A percentile compares a stretch with the other conserved stretches of the same genome.
Evolutionary conservation across 768 basidiomycete genomes (phyloP).

Genomic region (Podaxis sp.): DNA sequence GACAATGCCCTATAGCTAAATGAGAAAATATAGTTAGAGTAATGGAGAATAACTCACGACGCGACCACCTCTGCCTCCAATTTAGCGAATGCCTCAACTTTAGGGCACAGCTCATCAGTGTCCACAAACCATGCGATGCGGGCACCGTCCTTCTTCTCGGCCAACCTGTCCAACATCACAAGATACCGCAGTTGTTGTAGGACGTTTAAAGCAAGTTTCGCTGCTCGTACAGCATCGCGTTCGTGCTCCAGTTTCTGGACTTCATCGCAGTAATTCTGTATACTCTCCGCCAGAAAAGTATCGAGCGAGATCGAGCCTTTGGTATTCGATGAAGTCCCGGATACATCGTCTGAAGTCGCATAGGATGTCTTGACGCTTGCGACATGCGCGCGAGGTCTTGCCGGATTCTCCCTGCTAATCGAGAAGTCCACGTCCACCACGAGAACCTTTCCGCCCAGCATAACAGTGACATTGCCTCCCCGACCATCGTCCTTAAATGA

Average conservation of each 20-base stretch:
- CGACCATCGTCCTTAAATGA: constrained; percentile 63
- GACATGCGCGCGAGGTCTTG: constrained; percentile 41
- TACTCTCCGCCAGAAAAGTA: constrained; percentile 54
- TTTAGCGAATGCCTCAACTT: constrained; percentile 48
- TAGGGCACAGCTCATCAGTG: constrained; percentile 52
- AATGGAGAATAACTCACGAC: constrained; percentile 39
- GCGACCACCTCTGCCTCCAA: constrained; percentile 54
- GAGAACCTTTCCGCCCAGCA: constrained; percentile 78
- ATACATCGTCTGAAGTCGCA: constrained; percentile 49
- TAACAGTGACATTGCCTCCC: constrained; percentile 51
- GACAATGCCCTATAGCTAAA: constrained; percentile 30
- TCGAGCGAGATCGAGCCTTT: constrained; percentile 61
- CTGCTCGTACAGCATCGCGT: constrained; percentile 56
- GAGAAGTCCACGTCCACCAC: constrained; percentile 75
- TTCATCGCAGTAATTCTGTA: constrained; percentile 59
- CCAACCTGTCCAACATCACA: constrained; percentile 70
- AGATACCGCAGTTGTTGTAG: constrained; percentile 64
- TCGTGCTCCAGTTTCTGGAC: constrained; percentile 52
- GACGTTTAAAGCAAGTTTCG: constrained; percentile 45
- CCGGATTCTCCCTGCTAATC: constrained; percentile 38
- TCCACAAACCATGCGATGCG: constrained; percentile 79
- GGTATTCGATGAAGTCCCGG: constrained; percentile 37
- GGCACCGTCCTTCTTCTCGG: constrained; percentile 55
- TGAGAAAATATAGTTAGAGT: constrained; percentile 12
- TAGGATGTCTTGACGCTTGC: constrained; percentile 73